phyloP scores from a whole-genome alignment of 2,329 filamentous ascomycete genomes.

The Stachybotrys chartarum region DNA sequence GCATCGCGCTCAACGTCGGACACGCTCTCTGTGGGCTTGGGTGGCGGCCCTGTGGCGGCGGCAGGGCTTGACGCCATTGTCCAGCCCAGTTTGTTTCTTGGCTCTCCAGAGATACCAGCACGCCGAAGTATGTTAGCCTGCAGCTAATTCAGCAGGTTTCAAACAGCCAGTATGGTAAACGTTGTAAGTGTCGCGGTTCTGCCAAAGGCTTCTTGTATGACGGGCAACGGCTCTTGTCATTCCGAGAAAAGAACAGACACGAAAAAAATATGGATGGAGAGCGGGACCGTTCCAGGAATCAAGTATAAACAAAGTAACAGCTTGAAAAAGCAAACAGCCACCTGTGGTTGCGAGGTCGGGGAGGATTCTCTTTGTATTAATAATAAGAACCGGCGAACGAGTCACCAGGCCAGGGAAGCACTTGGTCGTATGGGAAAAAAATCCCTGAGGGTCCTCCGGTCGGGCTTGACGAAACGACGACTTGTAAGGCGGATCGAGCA shows the following conservation, averaged over 20 bases:
- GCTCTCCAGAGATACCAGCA: too few relatives aligned
- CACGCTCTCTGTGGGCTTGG: background rate
- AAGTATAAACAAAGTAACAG: background rate
- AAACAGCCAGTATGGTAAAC: background rate
- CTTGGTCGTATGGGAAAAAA: background rate
- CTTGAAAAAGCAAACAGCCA: background rate
- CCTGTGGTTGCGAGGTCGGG: background rate
- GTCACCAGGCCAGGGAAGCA: background rate
- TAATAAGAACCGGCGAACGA: background rate
- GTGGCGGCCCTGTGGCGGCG: background rate
- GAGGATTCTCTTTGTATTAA: background rate
- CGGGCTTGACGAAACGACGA: too few relatives aligned
- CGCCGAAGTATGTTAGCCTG: background rate
- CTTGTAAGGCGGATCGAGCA: too few relatives aligned
- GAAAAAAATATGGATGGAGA: background rate
- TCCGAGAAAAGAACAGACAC: too few relatives aligned
- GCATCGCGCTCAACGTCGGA: background rate
- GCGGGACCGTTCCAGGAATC: background rate
- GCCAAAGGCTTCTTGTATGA: background rate
- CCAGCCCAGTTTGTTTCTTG: background rate
- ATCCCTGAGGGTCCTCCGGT: too few relatives aligned
- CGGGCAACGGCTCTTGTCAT: background rate
- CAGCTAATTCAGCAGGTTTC: background rate
- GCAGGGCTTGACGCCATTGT: background rate
- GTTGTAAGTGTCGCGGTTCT: background rate